Percentiles rank a stretch among this genome's conserved stretches.
These are phyloP conservation scores for Hydrangea macrophylla DNA, from an alignment of 148 eudicot genomes.

Conservation along the genomic window DNA sequence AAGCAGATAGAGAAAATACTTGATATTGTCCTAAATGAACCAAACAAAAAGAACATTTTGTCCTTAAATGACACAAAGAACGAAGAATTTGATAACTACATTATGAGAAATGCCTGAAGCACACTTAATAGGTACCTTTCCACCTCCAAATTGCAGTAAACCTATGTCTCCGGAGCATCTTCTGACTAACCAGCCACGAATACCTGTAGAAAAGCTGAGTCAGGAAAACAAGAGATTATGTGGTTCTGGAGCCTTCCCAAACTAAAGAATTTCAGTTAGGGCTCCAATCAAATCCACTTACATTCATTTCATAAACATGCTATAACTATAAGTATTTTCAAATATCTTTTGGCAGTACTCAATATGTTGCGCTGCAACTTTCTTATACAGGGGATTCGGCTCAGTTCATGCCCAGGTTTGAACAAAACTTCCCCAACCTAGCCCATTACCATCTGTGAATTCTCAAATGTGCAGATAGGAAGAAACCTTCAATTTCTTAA, in stretches of 20 bases:
- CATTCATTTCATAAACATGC: background rate
- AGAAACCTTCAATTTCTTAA: background rate
- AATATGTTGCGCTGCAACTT: background rate
- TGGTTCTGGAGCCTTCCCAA: background rate
- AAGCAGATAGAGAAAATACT: no score
- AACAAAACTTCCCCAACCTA: slow-evolving; percentile 1
- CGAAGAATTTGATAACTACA: background rate
- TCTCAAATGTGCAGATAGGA: background rate
- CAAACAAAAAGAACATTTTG: no score
- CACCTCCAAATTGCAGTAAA: slow-evolving; percentile 59
- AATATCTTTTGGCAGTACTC: background rate
- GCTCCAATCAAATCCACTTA: background rate
- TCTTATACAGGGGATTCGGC: background rate
- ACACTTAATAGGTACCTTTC: slow-evolving; percentile 40
- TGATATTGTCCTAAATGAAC: background rate
- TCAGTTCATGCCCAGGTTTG: background rate
- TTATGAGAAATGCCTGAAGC: background rate
- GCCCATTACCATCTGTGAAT: slow-evolving; percentile 1
- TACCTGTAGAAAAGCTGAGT: slow-evolving; percentile 37
- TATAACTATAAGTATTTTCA: background rate
- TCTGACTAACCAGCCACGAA: slow-evolving; percentile 92
- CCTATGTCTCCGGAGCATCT: slow-evolving; percentile 89
- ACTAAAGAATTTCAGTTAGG: background rate
- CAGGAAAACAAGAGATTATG: background rate
- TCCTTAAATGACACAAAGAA: background rate